A percentile compares a stretch with the other conserved stretches of the same genome.
These are phyloP conservation scores for Curvularia sp. DNA, from an alignment of 2,329 filamentous ascomycete species.

Conservation along the genomic window DNA sequence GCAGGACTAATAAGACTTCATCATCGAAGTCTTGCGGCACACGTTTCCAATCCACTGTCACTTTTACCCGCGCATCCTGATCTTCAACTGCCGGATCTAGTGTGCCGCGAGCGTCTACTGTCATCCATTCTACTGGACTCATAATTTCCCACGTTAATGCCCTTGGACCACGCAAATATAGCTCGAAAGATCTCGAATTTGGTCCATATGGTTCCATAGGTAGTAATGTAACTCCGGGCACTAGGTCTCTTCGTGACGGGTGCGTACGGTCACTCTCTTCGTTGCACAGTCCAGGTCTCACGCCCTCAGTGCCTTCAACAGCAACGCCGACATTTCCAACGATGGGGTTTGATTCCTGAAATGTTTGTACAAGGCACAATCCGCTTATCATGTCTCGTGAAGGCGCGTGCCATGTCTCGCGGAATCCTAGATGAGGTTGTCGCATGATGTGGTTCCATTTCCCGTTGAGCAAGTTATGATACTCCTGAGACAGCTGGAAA, in stretches of 20 bases:
- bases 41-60: background rate
- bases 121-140: background rate
- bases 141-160: background rate
- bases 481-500: constrained; percentile 30
- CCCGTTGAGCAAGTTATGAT: constrained; percentile 33
- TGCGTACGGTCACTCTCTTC: too few species aligned
- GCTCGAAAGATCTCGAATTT: background rate
- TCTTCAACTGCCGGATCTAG: background rate
- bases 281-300: constrained; percentile 17
- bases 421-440: constrained; percentile 53
- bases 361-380: constrained; percentile 61
- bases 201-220: background rate
- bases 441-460: constrained; percentile 44
- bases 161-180: background rate
- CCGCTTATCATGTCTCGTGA: constrained; percentile 69
- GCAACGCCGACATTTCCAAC: background rate
- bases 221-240: background rate
- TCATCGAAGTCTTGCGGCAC: background rate
- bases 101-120: background rate
- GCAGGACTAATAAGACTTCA: background rate
- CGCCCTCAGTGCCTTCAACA: background rate
- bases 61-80: background rate
- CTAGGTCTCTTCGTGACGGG: constrained; percentile 6
- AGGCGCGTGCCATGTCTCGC: constrained; percentile 65
- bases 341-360: constrained; percentile 19